phyloP scores from a whole-genome alignment of 116 monocot species.

The Posidonia oceanica region DNA sequence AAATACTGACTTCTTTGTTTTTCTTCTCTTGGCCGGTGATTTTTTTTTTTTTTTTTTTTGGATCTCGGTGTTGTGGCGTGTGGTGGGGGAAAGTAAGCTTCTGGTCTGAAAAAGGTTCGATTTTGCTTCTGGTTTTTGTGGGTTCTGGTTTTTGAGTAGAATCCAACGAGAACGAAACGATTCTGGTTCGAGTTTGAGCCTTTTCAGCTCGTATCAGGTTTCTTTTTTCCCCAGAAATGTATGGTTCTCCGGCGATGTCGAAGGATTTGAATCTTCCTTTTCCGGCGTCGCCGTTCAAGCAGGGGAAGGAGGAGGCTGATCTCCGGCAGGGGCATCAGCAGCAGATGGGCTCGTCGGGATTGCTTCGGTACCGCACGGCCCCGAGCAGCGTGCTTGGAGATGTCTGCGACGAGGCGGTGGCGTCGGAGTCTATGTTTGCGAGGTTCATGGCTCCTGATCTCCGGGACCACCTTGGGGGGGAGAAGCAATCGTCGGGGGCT shows the following conservation, averaged over 20 bases:
- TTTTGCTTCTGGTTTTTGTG: conserved; percentile 3
- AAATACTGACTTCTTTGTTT: neutral
- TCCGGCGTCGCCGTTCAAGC: conserved; percentile 15
- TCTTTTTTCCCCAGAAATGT: conserved; percentile 25
- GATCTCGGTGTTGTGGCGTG: no score
- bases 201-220: neutral
- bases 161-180: neutral
- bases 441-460: conserved; percentile 35
- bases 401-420: conserved; percentile 27
- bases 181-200: neutral
- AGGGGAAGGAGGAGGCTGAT: conserved; percentile 36
- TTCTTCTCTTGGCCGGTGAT: no score
- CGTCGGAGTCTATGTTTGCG: conserved; percentile 31
- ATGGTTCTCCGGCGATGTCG: conserved; percentile 50
- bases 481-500: conserved; percentile 11
- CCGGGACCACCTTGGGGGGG: conserved; percentile 15
- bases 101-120: neutral
- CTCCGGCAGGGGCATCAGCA: conserved; percentile 23
- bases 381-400: conserved; percentile 66
- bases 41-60: no score
- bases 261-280: conserved; percentile 74
- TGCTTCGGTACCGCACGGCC: conserved; percentile 80
- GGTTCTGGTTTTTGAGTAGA: conserved; percentile 2
- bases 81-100: neutral
- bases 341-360: conserved; percentile 40